Evolutionary conservation across 805 yeast genomes (phyloP).

Genomic region (Dipodascopsis tothii): DNA sequence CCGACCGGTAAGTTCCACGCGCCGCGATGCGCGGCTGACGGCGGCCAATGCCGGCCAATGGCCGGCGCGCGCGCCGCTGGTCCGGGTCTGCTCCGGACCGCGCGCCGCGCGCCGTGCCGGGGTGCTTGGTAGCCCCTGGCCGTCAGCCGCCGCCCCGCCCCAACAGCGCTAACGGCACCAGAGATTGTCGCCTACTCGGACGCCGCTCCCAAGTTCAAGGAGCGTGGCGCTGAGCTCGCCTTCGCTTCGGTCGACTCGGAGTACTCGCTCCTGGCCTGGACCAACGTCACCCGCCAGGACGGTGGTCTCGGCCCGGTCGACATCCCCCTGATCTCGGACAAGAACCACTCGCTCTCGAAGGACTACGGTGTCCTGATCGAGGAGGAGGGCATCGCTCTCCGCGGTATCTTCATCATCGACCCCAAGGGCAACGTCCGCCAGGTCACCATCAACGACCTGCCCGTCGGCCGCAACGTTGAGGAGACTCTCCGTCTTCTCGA

Average conservation of each 20-base stretch:
- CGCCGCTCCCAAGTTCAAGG: conserved; percentile 82
- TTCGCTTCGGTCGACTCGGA: conserved; percentile 98
- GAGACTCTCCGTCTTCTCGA: conserved; percentile 96
- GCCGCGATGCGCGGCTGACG: too few species aligned
- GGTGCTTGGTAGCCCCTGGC: too few species aligned
- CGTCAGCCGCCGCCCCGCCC: too few species aligned
- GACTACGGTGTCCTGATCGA: conserved; percentile 97
- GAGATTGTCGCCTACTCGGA: conserved; percentile 98
- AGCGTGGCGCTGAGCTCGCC: conserved; percentile 77
- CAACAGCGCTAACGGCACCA: too few species aligned
- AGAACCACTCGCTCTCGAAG: conserved; percentile 87
- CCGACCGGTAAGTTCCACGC: conserved; percentile 60
- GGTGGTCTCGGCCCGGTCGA: conserved; percentile 96
- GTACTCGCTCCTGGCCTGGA: conserved; percentile 96
- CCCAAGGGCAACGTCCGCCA: conserved; percentile 93
- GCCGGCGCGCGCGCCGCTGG: too few species aligned
- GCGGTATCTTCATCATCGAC: conserved; percentile 97
- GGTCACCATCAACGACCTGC: conserved; percentile 95
- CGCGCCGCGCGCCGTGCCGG: too few species aligned
- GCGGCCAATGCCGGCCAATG: too few species aligned
- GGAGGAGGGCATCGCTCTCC: conserved; percentile 93
- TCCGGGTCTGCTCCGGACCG: too few species aligned
- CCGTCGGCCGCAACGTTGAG: conserved; percentile 98
- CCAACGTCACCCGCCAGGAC: conserved; percentile 89
- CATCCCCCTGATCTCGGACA: conserved; percentile 93